Percentiles rank a stretch among this genome's conserved stretches.
phyloP scores from a whole-genome alignment of 345 rosid genomes.

The Durio zibethinus region DNA sequence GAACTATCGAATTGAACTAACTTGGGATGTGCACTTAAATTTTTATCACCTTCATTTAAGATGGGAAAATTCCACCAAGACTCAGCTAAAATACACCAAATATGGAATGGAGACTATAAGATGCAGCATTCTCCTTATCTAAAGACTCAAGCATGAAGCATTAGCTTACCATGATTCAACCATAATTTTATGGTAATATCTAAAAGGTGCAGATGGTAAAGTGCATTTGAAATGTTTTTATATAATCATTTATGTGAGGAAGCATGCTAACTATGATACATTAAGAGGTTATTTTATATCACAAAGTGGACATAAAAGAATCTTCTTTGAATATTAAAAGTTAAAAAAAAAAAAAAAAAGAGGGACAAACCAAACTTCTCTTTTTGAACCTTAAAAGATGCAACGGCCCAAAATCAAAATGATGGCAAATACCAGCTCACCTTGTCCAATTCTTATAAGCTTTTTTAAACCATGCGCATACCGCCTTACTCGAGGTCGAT shows the following conservation, averaged over 20 bases:
- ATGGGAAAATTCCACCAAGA: neutral
- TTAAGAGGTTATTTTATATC: neutral
- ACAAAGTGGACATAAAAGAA: neutral
- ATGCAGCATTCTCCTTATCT: neutral
- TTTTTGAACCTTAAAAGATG: neutral
- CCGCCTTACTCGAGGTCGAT: constrained; percentile 82
- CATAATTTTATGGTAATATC: neutral
- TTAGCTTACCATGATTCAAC: neutral
- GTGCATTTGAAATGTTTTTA: neutral
- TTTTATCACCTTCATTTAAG: neutral
- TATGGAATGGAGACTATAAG: neutral
- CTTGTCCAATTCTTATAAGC: constrained; percentile 87
- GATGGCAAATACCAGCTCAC: constrained; percentile 31
- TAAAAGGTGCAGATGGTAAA: neutral
- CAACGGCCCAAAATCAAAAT: constrained; percentile 4
- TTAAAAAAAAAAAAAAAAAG: neutral
- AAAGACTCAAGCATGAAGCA: neutral
- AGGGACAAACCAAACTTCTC: neutral
- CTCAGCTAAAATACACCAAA: neutral
- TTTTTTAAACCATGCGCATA: constrained; percentile 78
- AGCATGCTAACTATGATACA: neutral
- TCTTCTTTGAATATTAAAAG: neutral
- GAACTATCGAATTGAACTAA: neutral
- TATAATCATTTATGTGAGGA: neutral
- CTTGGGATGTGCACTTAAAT: neutral